Conservation (phyloP, 805 yeast species). For the Tetrapisispora taiwanensis region DNA sequence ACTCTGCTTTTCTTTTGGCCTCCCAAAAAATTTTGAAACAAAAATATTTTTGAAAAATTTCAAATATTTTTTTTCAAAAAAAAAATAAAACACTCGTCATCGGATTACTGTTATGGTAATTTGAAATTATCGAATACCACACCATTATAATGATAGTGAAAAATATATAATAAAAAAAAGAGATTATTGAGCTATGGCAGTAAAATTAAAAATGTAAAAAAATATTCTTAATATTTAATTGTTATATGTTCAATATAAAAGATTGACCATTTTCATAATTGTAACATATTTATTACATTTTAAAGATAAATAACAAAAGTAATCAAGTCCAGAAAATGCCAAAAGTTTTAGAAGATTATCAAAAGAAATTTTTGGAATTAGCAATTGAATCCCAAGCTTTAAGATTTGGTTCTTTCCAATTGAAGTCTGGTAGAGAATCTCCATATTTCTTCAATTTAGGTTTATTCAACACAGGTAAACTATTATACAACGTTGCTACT, state of each 20-base stretch:
- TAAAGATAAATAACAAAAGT: too few species aligned
- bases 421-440: slow-evolving; percentile 87
- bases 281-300: too few species aligned
- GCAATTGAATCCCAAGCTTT: slow-evolving; percentile 78
- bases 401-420: slow-evolving; percentile 78
- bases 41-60: too few species aligned
- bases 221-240: too few species aligned
- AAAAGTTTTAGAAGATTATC: slow-evolving; percentile 35
- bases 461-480: slow-evolving; percentile 70
- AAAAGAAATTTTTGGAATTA: slow-evolving; percentile 61
- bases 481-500: slow-evolving; percentile 69
- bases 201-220: too few species aligned
- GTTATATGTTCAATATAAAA: too few species aligned
- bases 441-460: slow-evolving; percentile 96
- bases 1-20: too few species aligned
- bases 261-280: too few species aligned
- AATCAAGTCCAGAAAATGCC: not conserved
- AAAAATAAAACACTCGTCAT: not conserved
- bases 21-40: not conserved
- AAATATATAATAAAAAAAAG: too few species aligned
- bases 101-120: not conserved
- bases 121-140: too few species aligned
- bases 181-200: too few species aligned
- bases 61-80: not conserved
- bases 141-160: too few species aligned